phyloP scores from a whole-genome alignment of 2,329 filamentous ascomycete species.

The Ceratocystis cacaofunesta region DNA sequence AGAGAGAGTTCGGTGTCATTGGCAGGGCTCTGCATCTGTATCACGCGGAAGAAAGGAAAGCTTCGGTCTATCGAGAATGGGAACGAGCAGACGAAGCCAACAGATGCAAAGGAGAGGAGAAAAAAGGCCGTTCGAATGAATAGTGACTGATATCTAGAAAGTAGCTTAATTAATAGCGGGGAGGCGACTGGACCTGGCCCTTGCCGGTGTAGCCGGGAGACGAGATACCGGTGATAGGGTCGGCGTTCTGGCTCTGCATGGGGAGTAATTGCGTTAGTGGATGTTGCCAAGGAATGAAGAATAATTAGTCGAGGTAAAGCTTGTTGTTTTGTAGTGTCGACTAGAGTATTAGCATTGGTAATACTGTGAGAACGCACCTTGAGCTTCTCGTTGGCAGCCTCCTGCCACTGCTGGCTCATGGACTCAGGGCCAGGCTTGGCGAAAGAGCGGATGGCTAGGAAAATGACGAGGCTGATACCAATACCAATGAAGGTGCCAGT shows the following conservation, averaged over 20 bases:
- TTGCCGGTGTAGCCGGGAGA: conserved; percentile 64
- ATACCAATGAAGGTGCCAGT: conserved; percentile 57
- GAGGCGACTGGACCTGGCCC: conserved; percentile 61
- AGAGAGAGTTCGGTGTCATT: neutral
- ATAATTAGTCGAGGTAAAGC: no score
- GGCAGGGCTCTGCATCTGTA: conserved; percentile 2
- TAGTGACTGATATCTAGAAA: conserved; percentile 14
- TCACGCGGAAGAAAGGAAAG: conserved; percentile 2
- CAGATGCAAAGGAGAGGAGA: conserved; percentile 20
- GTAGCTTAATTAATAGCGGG: conserved; percentile 29
- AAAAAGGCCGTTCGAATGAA: conserved; percentile 14
- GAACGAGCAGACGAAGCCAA: conserved; percentile 1
- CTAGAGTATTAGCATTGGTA: neutral
- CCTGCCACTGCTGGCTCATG: conserved; percentile 96
- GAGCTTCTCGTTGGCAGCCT: conserved; percentile 85
- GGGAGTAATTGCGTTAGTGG: conserved; percentile 15
- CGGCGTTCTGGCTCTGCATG: conserved; percentile 61
- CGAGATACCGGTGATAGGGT: conserved; percentile 73
- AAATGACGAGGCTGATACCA: conserved; percentile 52
- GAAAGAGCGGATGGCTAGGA: conserved; percentile 55
- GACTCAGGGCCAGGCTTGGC: conserved; percentile 62
- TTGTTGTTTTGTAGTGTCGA: no score
- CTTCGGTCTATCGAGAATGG: conserved; percentile 27
- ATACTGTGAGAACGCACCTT: conserved; percentile 45
- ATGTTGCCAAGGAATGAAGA: no score